phyloP scores from a whole-genome alignment of 495 filamentous ascomycete genomes.

The Hypoxylon fragiforme region DNA sequence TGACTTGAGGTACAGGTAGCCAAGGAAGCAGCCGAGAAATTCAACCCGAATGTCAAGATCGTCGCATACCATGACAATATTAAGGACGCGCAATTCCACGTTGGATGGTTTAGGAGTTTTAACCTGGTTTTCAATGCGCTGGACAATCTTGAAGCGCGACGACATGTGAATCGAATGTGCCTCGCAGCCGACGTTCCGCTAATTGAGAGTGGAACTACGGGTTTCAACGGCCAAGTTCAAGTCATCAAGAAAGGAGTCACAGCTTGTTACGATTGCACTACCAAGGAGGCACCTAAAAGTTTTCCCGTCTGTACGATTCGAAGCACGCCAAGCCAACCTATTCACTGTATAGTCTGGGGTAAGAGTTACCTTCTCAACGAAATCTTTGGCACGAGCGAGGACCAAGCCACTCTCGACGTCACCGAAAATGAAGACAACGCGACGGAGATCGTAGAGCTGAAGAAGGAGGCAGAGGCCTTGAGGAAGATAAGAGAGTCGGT shows the following conservation, averaged over 20 bases:
- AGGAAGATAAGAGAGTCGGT: slow-evolving; percentile 82
- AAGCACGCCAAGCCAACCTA: slow-evolving; percentile 90
- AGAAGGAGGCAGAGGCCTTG: slow-evolving; percentile 78
- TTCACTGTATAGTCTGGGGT: slow-evolving; percentile 99
- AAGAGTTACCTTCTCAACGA: slow-evolving; percentile 96
- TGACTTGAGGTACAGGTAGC: slow-evolving; percentile 68
- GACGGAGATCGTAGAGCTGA: slow-evolving; percentile 83
- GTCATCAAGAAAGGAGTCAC: slow-evolving; percentile 92
- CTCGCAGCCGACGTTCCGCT: slow-evolving; percentile 86
- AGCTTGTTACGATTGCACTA: slow-evolving; percentile 94
- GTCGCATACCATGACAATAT: slow-evolving; percentile 94
- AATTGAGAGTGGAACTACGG: slow-evolving; percentile 96
- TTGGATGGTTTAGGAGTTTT: slow-evolving; percentile 87
- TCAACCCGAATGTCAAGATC: slow-evolving; percentile 87
- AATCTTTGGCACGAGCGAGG: slow-evolving; percentile 89
- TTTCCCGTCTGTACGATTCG: slow-evolving; percentile 97
- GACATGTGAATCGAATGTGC: slow-evolving; percentile 98
- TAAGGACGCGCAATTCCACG: slow-evolving; percentile 87
- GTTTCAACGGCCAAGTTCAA: slow-evolving; percentile 97
- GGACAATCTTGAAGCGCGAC: slow-evolving; percentile 91
- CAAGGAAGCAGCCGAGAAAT: slow-evolving; percentile 86
- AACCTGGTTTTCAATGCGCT: slow-evolving; percentile 92
- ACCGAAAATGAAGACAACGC: slow-evolving; percentile 83
- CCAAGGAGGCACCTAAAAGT: slow-evolving; percentile 84
- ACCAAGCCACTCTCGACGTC: slow-evolving; percentile 74